phyloP scores from a whole-genome alignment of 176 grass and related monocot genomes.

The Olyra latifolia region DNA sequence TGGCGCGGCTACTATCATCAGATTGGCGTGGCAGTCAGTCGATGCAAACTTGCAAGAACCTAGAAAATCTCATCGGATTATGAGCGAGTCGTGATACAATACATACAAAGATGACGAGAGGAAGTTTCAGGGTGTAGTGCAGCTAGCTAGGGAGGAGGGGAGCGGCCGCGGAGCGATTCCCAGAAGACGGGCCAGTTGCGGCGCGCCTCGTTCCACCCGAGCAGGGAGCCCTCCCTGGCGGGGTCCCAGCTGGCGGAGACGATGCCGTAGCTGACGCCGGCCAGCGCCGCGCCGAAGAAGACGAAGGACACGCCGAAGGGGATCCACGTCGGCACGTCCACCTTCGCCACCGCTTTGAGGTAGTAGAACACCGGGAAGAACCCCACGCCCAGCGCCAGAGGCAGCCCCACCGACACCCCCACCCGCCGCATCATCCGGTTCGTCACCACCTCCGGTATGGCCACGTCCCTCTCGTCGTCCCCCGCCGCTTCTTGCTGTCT shows the following conservation, averaged over 20 bases:
- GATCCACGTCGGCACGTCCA: slow-evolving; percentile 52
- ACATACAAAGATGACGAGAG: too few species aligned
- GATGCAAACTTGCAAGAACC: too few species aligned
- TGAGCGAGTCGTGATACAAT: too few species aligned
- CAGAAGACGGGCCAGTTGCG: slow-evolving; percentile 98
- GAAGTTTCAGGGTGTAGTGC: too few species aligned
- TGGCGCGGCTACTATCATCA: too few species aligned
- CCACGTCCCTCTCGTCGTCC: slow-evolving; percentile 39
- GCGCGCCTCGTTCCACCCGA: slow-evolving; percentile 85
- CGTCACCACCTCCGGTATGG: slow-evolving; percentile 64
- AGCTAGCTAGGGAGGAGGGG: slow-evolving; percentile 12
- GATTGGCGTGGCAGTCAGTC: too few species aligned
- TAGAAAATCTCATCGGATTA: too few species aligned
- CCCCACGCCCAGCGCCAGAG: slow-evolving; percentile 60
- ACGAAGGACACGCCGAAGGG: slow-evolving; percentile 61
- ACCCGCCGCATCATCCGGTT: slow-evolving; percentile 54
- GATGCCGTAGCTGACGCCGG: slow-evolving; percentile 79
- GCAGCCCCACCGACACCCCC: slow-evolving; percentile 50
- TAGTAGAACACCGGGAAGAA: slow-evolving; percentile 96
- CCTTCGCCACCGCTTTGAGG: slow-evolving; percentile 78
- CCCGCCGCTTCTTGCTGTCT: not conserved
- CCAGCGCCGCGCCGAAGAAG: slow-evolving; percentile 51
- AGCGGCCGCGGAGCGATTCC: slow-evolving; percentile 59
- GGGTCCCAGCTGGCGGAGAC: slow-evolving; percentile 97
- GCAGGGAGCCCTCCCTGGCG: slow-evolving; percentile 69